Evolutionary conservation across 768 basidiomycete species (phyloP), one percentile per base, ranked within the genome.

Genomic region (Erythrobasidium yunnanense): DNA sequence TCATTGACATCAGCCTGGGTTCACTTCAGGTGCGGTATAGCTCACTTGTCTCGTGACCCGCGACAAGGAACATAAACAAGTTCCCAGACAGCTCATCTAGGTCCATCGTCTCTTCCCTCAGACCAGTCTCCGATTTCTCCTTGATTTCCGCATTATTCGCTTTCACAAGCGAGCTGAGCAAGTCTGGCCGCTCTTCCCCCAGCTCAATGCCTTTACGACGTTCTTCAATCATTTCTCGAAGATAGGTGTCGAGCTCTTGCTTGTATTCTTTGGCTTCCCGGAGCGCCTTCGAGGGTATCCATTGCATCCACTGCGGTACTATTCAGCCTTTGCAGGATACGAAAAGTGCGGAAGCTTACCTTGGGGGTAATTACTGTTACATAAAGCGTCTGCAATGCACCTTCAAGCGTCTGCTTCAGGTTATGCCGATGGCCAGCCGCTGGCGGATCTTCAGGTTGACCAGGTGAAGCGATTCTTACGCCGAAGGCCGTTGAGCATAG

Each of bases 31-130:
- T 23, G 22, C 27, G 6, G 42, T 4, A n/a, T 11, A 49, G 32
- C 22, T 13, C 32, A 34, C 49, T 68, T 75, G 35, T 66, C 79
- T 82, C 83, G 72, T 84, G 82, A 13, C 84, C 83, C 47, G 83
- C 83, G 42, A 84, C 80, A 23, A 85, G 74, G 65, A 78, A 76
- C 11, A 79, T 74, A 73, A 77, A 79, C 25, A 77, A 71, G 63
- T 79, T 78, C 11, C 73, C 71, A 2, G 66, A 52, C 13, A 73
- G 57, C 52, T 69, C 71, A 15, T 51, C 38, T 22, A 46, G 18
- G 15, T 30, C 1, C 54, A 38, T 5, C 1, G 32, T 5, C 30
- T 53, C 53, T 15, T 15, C 25, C 25, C 27, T 30, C 15, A 49
- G 7, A 56, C 8, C 46, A 42, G 33, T 38, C 27, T 47, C 46